phyloP scores from a whole-genome alignment of 805 yeast species.

The Priceomyces castillae region DNA sequence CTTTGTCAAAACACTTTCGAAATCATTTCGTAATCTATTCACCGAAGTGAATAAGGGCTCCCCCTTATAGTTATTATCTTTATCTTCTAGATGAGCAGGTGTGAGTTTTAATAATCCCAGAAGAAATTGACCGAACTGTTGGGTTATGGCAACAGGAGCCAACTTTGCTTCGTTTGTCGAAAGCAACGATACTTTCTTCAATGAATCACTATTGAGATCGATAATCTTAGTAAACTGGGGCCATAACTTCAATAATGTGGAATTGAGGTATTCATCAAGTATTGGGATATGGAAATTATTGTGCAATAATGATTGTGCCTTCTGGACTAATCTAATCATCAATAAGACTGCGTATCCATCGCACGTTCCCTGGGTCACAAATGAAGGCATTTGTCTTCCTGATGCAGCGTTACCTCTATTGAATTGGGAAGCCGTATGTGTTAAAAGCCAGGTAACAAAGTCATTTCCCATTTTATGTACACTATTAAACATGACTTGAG shows the following conservation, averaged over 20 bases:
- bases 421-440: conserved; percentile 34
- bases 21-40: conserved; percentile 69
- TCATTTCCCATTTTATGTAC: conserved; percentile 44
- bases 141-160: conserved; percentile 61
- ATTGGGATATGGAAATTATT: conserved; percentile 65
- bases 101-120: conserved; percentile 65
- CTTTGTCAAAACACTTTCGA: conserved; percentile 74
- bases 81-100: conserved; percentile 18
- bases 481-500: conserved; percentile 34
- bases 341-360: conserved; percentile 80
- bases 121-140: conserved; percentile 71
- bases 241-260: conserved; percentile 72
- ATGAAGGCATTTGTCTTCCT: conserved; percentile 18
- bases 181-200: conserved; percentile 50
- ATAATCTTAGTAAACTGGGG: conserved; percentile 77
- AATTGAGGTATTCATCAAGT: conserved; percentile 65
- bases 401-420: conserved; percentile 37
- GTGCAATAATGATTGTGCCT: conserved; percentile 62
- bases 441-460: conserved; percentile 44
- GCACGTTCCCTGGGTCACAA: conserved; percentile 35
- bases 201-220: conserved; percentile 72
- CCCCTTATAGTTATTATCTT: conserved; percentile 30
- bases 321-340: conserved; percentile 68
- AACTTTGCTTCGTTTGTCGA: conserved; percentile 22
- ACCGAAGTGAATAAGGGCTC: conserved; percentile 78